Conservation (phyloP, 352 stramenopile species). For the Globisporangium yorkense region DNA sequence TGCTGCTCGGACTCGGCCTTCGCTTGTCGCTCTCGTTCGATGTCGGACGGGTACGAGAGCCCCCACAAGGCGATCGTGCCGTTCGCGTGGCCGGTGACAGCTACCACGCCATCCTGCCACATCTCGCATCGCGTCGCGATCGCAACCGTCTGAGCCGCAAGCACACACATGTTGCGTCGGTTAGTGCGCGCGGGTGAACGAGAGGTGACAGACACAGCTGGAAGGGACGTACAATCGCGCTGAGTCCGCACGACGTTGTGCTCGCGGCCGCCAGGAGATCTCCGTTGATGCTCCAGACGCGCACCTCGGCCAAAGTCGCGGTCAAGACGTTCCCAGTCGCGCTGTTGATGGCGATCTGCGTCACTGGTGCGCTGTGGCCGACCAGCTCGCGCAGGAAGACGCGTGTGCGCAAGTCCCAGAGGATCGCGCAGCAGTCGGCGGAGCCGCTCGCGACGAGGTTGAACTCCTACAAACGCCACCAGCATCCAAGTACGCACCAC, state of each 20-base stretch:
- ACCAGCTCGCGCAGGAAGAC: constrained; percentile 53
- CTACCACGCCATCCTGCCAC: constrained; percentile 67
- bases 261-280: constrained; percentile 57
- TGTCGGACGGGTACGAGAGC: constrained; percentile 50
- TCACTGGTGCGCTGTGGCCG: constrained; percentile 41
- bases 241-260: constrained; percentile 33
- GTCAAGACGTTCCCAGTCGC: constrained; percentile 63
- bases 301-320: constrained; percentile 38
- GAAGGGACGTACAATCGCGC: constrained; percentile 37
- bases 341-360: constrained; percentile 60
- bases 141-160: constrained; percentile 30
- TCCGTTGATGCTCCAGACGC: constrained; percentile 76
- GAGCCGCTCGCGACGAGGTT: constrained; percentile 66
- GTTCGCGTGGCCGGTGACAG: constrained; percentile 61
- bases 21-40: constrained; percentile 21
- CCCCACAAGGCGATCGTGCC: constrained; percentile 73
- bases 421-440: constrained; percentile 41
- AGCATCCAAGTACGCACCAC: background rate
- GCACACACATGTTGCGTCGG: too few relatives aligned
- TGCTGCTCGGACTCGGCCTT: constrained; percentile 1
- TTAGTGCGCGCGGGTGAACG: background rate
- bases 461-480: constrained; percentile 26
- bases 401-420: constrained; percentile 67
- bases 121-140: constrained; percentile 66
- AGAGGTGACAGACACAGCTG: background rate